These are phyloP conservation scores for Golubevia sp. DNA, from an alignment of 1,284 basidiomycete species.

Conservation along the genomic window DNA sequence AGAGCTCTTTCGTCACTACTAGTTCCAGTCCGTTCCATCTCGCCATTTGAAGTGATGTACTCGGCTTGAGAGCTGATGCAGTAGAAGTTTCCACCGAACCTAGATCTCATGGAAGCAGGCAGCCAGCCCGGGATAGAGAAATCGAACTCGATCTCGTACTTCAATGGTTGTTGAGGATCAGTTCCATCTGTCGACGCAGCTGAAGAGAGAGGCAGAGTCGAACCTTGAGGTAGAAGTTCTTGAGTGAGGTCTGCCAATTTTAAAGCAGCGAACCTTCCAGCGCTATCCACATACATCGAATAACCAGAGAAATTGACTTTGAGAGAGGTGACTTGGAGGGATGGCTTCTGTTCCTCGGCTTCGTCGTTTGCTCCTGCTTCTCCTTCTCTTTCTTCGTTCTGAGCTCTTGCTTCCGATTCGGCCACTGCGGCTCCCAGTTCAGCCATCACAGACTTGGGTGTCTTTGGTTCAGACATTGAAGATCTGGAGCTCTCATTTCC, in stretches of 20 bases:
- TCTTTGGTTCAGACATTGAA: not conserved
- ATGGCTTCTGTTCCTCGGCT: slow-evolving; percentile 4
- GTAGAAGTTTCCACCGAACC: slow-evolving; percentile 55
- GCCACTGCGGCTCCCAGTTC: not conserved
- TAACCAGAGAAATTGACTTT: slow-evolving; percentile 42
- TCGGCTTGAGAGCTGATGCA: slow-evolving; percentile 36
- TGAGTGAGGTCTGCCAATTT: slow-evolving; percentile 35
- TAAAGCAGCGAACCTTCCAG: slow-evolving; percentile 46
- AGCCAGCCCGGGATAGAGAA: slow-evolving; percentile 55
- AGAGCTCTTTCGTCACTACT: not conserved
- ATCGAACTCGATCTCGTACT: slow-evolving; percentile 54
- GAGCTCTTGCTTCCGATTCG: not conserved
- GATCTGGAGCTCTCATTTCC: not conserved
- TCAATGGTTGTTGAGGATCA: too few relatives aligned
- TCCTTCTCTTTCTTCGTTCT: too few relatives aligned
- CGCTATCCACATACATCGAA: slow-evolving; percentile 49
- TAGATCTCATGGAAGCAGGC: slow-evolving; percentile 45
- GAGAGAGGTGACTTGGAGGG: slow-evolving; percentile 31
- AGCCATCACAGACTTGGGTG: not conserved
- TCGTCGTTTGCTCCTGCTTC: not conserved
- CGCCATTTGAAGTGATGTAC: too few relatives aligned
- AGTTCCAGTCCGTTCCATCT: not conserved
- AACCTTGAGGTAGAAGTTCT: slow-evolving; percentile 29
- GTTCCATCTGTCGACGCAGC: not conserved
- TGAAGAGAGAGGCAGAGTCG: slow-evolving; percentile 9